Conservation (phyloP, 1,284 basidiomycete species). For the Wallemia ichthyophaga region DNA sequence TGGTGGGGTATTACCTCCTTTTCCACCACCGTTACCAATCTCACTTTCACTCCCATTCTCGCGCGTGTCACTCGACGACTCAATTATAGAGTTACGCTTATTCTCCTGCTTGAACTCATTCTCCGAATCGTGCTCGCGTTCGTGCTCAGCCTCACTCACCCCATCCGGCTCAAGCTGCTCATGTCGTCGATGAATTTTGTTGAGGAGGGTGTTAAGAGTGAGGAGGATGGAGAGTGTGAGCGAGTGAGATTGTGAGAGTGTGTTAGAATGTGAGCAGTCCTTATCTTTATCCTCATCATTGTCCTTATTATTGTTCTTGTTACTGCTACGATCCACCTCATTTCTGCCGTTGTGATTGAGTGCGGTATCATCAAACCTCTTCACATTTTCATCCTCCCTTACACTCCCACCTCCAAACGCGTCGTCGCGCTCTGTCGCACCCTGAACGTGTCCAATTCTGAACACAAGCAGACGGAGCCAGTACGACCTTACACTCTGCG, state of each 20-base stretch:
- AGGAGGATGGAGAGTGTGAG: not conserved
- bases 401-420: too few relatives aligned
- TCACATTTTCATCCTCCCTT: too few relatives aligned
- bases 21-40: too few relatives aligned
- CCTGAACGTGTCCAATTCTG: not conserved
- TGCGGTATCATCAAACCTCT: too few relatives aligned
- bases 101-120: not conserved
- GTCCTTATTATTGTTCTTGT: too few relatives aligned
- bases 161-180: not conserved
- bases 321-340: too few relatives aligned
- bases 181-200: not conserved
- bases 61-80: not conserved
- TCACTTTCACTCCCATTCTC: not conserved
- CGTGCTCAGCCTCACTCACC: not conserved
- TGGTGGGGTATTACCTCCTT: too few relatives aligned
- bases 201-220: not conserved
- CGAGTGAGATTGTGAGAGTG: too few relatives aligned
- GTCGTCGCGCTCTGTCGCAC: too few relatives aligned
- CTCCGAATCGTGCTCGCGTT: not conserved
- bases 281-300: too few relatives aligned
- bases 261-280: too few relatives aligned
- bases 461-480: not conserved
- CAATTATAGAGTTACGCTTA: not conserved
- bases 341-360: too few relatives aligned
- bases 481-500: not conserved